These are phyloP conservation scores for Alternaria sp. DNA, from an alignment of 2,329 filamentous ascomycete genomes.

Conservation along the genomic window DNA sequence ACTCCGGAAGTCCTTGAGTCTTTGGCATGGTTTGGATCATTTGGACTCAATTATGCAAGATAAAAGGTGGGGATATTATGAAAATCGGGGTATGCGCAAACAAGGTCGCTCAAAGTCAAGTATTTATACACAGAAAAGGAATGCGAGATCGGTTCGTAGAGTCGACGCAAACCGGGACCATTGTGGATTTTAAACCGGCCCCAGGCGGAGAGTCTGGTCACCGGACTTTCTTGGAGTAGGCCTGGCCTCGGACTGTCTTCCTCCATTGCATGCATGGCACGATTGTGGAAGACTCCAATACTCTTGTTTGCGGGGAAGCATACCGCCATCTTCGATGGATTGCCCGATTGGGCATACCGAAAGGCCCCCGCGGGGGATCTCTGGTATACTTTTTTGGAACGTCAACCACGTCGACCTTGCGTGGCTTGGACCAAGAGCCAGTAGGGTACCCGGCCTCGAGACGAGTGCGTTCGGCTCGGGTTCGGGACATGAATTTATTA, in stretches of 20 bases:
- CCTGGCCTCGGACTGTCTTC: constrained; percentile 13
- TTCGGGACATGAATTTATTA: not conserved
- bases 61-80: not conserved
- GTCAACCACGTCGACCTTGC: constrained; percentile 4
- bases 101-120: not conserved
- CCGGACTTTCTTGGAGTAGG: constrained; percentile 9
- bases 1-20: constrained; percentile 69
- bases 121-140: constrained; percentile 9
- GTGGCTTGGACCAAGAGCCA: constrained; percentile 2
- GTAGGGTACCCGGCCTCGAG: constrained; percentile 3
- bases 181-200: constrained; percentile 17
- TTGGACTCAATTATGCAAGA: not conserved
- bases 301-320: constrained; percentile 29
- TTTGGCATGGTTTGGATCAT: constrained; percentile 23
- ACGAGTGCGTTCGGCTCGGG: not conserved
- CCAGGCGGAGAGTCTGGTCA: constrained; percentile 5
- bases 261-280: constrained; percentile 10
- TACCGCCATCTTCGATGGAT: constrained; percentile 17
- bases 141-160: constrained; percentile 6
- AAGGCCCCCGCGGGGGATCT: constrained; percentile 9
- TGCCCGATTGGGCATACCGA: constrained; percentile 25
- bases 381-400: constrained; percentile 5
- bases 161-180: constrained; percentile 10
- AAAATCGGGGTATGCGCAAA: not conserved
- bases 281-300: constrained; percentile 11